A percentile compares a stretch with the other conserved stretches of the same genome.
Conservation (phyloP, 2,329 filamentous ascomycete species). For the Phyllosticta paracitricarpa region DNA sequence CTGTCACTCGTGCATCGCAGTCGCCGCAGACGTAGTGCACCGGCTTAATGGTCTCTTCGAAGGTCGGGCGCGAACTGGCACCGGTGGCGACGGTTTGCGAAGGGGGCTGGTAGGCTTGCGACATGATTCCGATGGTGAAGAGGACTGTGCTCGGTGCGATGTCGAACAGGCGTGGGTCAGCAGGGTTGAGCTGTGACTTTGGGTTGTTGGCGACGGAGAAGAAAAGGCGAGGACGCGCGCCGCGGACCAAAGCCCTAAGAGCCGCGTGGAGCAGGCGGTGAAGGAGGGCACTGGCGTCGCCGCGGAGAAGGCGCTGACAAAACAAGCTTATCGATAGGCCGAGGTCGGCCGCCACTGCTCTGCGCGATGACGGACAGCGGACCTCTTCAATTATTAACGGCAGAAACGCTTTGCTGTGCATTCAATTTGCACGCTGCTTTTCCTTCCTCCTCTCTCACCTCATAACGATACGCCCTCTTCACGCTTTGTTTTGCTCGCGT, state of each 20-base stretch:
- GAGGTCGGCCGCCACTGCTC: slow-evolving; percentile 6
- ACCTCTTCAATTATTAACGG: not conserved
- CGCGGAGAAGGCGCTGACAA: slow-evolving; percentile 5
- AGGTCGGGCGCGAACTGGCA: slow-evolving; percentile 38
- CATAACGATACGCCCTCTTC: slow-evolving; percentile 1
- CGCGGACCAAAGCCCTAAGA: not conserved
- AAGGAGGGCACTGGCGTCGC: not conserved
- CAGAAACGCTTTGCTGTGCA: not conserved
- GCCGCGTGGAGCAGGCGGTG: slow-evolving; percentile 3
- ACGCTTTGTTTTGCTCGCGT: not conserved
- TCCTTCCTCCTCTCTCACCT: not conserved
- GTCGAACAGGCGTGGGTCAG: not conserved
- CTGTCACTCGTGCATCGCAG: slow-evolving; percentile 65
- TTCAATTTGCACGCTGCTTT: not conserved
- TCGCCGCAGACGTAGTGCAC: slow-evolving; percentile 60
- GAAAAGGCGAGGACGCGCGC: not conserved
- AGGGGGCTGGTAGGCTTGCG: slow-evolving; percentile 12
- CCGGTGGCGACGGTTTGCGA: slow-evolving; percentile 11
- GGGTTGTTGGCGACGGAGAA: not conserved
- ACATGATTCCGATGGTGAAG: slow-evolving; percentile 1
- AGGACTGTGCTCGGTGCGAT: not conserved
- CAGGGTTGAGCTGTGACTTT: not conserved
- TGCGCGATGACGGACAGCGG: slow-evolving; percentile 3
- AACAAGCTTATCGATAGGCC: slow-evolving; percentile 10
- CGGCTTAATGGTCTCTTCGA: slow-evolving; percentile 37